Base-by-base conservation (phyloP, 169 alveolate species). In the Cryptosporidium tyzzeri region DNA sequence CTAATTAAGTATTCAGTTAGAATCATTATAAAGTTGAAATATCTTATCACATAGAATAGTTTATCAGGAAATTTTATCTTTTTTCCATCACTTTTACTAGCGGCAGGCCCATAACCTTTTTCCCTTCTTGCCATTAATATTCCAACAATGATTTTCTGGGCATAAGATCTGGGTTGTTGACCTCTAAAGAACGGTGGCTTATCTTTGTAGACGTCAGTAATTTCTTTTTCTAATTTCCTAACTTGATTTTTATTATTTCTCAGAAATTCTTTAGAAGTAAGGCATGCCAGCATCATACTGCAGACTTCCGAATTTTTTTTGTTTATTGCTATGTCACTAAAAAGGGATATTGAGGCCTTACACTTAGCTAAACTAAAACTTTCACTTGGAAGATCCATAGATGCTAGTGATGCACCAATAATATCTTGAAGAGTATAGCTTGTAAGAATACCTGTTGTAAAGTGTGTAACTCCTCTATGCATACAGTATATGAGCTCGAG, bases 301-400 rank as follows among this genome's bases (percentile, higher is more conserved):
- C 89, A 80, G 7, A 80, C 50, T 18, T 80, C 69, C 7, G 16
- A n/a, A 0, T 59, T 29, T 37, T 39, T 37, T 44, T n/a, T 10
- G 21, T 61, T 59, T 4, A 80, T 80, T 21, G 80, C 89, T 14
- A 62, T 41, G 62, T 80, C 89, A 80, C 80, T 80, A 80, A 80
- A 80, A 21, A 26, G 33, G 5, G 61, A n/a, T 1, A 80, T 48
- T 44, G 89, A 44, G 48, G 3, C 1, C n/a, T 41, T 59, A 62
- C 89, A 80, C 12, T 45, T 62, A 33, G 80, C 29, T 23, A 65
- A 12, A 41, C 75, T 80, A 59, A 80, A 80, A 26, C 89, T 70
- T 48, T 80, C 89, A 45, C 75, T 80, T 29, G 89, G 89, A 26
- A 80, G 65, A 16, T 80, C 89, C 89, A 80, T 80, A 21, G 89